Conservation (phyloP, 331 rosid genomes). For the Dryas integrifolia region DNA sequence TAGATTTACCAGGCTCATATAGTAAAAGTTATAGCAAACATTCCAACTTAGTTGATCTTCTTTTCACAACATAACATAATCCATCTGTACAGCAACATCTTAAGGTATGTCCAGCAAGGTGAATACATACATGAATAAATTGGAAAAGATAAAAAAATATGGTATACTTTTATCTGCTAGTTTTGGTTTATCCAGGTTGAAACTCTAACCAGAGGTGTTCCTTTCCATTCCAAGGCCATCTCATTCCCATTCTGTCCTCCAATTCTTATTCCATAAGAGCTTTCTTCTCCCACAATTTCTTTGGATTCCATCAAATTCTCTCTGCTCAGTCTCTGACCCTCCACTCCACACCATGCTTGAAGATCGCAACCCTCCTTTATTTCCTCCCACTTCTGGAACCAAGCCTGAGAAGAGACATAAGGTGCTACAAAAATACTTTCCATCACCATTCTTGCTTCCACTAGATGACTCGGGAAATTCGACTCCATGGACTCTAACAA, state of each 20-base stretch:
- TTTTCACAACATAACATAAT: not conserved
- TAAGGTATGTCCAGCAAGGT: not conserved
- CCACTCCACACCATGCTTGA: slow-evolving; percentile 18
- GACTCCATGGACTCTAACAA: slow-evolving; percentile 48
- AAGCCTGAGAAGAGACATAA: slow-evolving; percentile 34
- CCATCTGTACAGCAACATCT: slow-evolving; percentile 3
- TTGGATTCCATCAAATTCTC: slow-evolving; percentile 41
- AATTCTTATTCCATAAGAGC: slow-evolving; percentile 34
- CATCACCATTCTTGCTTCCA: slow-evolving; percentile 50
- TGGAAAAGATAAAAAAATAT: not conserved
- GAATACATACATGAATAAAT: not conserved
- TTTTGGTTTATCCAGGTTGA: slow-evolving; percentile 48
- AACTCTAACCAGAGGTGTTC: slow-evolving; percentile 42
- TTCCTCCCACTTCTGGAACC: slow-evolving; percentile 53
- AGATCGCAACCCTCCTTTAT: slow-evolving; percentile 17
- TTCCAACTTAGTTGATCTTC: not conserved
- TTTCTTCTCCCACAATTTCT: slow-evolving; percentile 42
- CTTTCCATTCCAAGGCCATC: slow-evolving; percentile 47
- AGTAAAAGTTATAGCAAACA: not conserved
- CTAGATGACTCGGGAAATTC: slow-evolving; percentile 31
- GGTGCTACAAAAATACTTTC: slow-evolving; percentile 55
- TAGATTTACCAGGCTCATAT: too few species aligned
- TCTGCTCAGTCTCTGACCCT: slow-evolving; percentile 40
- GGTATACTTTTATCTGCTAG: not conserved
- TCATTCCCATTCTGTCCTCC: slow-evolving; percentile 45